Evolutionary conservation across 2,329 filamentous ascomycete species (phyloP), one percentile per base, ranked within the genome.

Genomic region (Phyllosticta citribraziliensis): DNA sequence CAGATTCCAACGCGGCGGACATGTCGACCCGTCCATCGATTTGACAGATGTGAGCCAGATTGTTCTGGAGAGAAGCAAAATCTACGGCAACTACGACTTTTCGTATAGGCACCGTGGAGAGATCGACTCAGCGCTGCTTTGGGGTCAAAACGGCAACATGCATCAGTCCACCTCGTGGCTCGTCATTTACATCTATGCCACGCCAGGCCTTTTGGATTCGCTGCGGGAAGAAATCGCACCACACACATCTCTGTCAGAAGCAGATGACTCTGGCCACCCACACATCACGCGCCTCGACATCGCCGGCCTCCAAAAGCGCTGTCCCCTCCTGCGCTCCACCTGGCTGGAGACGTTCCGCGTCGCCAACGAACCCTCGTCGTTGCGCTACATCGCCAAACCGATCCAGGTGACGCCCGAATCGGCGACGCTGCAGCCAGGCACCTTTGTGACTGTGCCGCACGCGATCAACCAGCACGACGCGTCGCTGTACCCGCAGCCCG

Each of bases 131-230:
- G 79, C 82, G 60, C 66, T 80, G 8, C 68, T 83, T 24, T 84
- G 82, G 81, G 80, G 80, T 10, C 72, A 80, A 67, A 79, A 82
- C 64, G 78, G 78, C 17, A 82, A 84, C 64, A 75, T 78, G 5
- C 63, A 64, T 35, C 63, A 78, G 3, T 69, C 84, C 9, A 66
- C 74, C 17, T 75, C 74, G 59, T 76, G 73, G 74, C 68, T 76
- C 63, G 60, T 74, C 22, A 67, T 69, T 50, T 68, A 69, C 30
- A 70, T 75, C 55, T 73, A 72, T 50, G 27, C 58, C 35, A 58
- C 54, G 22, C 60, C 58, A 2, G 59, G 56, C 20, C 25, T 64
- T 63, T 73, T 33, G 64, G 65, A 65, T 3, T 66, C 65, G 58
- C 63, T 76, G 14, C 70, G 73, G 2, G 67, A 69, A 25, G 73